Base-by-base conservation (phyloP, 805 yeast species). In the Starmerella bombi region DNA sequence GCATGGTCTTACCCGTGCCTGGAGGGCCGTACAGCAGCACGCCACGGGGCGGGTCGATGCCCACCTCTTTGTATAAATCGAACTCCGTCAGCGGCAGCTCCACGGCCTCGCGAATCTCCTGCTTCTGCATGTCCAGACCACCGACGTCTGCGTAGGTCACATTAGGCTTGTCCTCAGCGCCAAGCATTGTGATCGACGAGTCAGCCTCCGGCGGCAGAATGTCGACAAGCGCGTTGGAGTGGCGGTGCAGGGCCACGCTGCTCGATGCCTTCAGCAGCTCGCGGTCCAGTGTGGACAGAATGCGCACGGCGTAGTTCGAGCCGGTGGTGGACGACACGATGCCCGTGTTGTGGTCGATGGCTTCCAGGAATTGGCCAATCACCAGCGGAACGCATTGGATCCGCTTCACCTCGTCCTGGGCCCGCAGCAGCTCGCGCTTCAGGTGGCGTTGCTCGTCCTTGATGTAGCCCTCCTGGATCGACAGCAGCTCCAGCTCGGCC, bases 171-270 rank as follows among this genome's bases (percentile, higher is more conserved):
- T 93, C 94, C 54, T 83, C 81, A 32, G 88, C 93, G 25, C 94
- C 93, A 54, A 91, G 80, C 60, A 93, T 85, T 27, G 98, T 78
- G 50, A 91, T 91, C 28, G 91, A 78, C 1, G 96, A 85, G 58
- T 91, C 99, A 0, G 97, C 96, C 68, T 91, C 98, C 22, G 98
- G 98, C 21, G 99, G 98, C 56, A 91, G 67, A 42, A 93, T 91
- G 61, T 91, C 97, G 27, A 91, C 98, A 50, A 91, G 68, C 2
- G 98, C 96, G 59, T 93, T 93, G 10, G 97, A 88, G 65, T 93
- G 97, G 60, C 98, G 93, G 61, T 91, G 98, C 50, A 91, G 70
- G 1, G 98, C 98, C 25, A 91, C 99, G 12, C 94, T 82, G 27
- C 94, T 80, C 4, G 94, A 80, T 12, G 97, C 86, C 62, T 91